Conservation (phyloP, 768 basidiomycete species). For the Termitomyces sp. region DNA sequence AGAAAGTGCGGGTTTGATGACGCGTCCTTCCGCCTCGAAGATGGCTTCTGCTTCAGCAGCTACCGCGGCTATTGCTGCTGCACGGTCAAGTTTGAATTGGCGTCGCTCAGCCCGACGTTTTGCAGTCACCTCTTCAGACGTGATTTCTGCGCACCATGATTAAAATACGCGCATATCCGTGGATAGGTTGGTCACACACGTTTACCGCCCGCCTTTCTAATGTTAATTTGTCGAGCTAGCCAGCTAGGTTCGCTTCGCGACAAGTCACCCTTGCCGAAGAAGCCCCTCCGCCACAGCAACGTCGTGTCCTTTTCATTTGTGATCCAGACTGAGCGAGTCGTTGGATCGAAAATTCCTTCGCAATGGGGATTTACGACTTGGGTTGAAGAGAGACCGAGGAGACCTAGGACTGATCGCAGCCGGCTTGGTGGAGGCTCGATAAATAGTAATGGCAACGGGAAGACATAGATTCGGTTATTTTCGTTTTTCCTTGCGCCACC, state of each 20-base stretch:
- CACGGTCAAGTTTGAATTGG: conserved; percentile 91
- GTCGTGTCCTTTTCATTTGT: conserved; percentile 53
- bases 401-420: conserved; percentile 39
- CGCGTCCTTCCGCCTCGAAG: conserved; percentile 64
- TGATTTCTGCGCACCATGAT: conserved; percentile 43
- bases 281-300: conserved; percentile 83
- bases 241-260: conserved; percentile 95
- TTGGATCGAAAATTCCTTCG: conserved; percentile 69
- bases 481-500: conserved; percentile 50
- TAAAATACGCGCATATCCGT: not conserved
- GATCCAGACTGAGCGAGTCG: conserved; percentile 89
- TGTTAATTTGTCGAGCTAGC: conserved; percentile 75
- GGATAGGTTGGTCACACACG: conserved; percentile 35
- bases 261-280: conserved; percentile 96
- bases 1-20: conserved; percentile 54
- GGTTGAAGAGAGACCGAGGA: conserved; percentile 55
- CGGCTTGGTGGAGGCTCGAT: conserved; percentile 35
- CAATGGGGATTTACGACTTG: conserved; percentile 66
- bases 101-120: conserved; percentile 82
- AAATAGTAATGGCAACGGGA: conserved; percentile 63
- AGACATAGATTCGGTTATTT: conserved; percentile 61
- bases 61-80: conserved; percentile 77
- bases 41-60: conserved; percentile 75
- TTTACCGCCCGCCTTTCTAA: conserved; percentile 48
- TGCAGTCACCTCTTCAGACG: conserved; percentile 89